These are phyloP conservation scores for Cutaneotrichosporon cutaneum DNA, from an alignment of 1,284 basidiomycete species.

Conservation along the genomic window DNA sequence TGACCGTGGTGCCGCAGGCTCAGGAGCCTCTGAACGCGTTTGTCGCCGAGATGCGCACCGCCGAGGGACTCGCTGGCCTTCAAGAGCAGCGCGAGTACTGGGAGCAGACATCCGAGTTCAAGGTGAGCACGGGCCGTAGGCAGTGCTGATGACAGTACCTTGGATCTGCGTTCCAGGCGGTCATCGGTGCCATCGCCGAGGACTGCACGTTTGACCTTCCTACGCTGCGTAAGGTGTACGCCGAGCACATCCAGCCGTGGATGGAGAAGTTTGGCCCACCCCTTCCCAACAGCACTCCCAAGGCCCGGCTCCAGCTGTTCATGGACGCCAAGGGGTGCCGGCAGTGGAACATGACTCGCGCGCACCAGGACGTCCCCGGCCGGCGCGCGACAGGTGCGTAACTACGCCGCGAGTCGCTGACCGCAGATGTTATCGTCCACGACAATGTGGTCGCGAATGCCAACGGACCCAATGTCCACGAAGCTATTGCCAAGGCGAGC, in stretches of 20 bases:
- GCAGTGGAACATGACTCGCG: neutral
- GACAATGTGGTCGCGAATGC: neutral
- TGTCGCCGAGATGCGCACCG: constrained; percentile 10
- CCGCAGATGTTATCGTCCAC: neutral
- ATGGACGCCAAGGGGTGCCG: neutral
- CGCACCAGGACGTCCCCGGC: neutral
- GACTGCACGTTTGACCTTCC: constrained; percentile 74
- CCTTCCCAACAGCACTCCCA: neutral
- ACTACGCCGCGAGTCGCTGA: neutral
- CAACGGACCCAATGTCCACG: neutral
- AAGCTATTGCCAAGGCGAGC: neutral
- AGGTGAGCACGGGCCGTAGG: constrained; percentile 12
- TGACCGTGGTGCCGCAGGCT: neutral
- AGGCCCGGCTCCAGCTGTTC: neutral
- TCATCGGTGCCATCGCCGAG: constrained; percentile 77
- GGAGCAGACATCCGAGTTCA: constrained; percentile 18
- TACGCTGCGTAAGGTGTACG: constrained; percentile 61
- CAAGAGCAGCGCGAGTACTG: constrained; percentile 27
- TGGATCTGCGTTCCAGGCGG: constrained; percentile 63
- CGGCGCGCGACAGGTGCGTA: neutral
- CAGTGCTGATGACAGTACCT: constrained; percentile 24
- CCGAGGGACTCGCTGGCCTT: neutral
- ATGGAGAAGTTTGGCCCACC: neutral
- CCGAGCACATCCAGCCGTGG: constrained; percentile 32
- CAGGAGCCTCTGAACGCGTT: neutral